Evolutionary conservation across 768 basidiomycete species (phyloP).

Genomic region (Panaeolus papilionaceus): DNA sequence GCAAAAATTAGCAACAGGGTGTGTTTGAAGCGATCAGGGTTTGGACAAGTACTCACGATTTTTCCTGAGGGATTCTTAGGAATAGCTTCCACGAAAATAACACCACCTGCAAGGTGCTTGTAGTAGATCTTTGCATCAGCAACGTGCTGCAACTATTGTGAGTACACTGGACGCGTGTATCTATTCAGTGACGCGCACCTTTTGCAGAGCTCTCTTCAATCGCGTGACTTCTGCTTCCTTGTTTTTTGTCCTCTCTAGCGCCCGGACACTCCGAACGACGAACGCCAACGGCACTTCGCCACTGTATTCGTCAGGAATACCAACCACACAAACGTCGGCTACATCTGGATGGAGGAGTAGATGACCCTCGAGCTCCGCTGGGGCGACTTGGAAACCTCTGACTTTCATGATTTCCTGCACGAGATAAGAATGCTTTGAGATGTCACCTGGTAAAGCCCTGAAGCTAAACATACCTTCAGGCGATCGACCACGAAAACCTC

Average conservation of each 20-base stretch:
- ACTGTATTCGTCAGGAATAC: conserved; percentile 73
- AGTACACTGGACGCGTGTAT: conserved; percentile 7
- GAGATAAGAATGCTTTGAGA: neutral
- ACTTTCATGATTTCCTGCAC: conserved; percentile 75
- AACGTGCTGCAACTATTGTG: conserved; percentile 49
- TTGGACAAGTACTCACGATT: conserved; percentile 44
- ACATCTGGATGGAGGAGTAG: conserved; percentile 67
- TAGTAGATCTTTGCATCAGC: conserved; percentile 63
- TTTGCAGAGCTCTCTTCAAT: conserved; percentile 54
- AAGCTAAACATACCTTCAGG: conserved; percentile 58
- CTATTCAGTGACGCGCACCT: conserved; percentile 48
- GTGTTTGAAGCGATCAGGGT: neutral
- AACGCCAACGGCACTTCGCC: conserved; percentile 80
- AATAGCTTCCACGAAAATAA: conserved; percentile 65
- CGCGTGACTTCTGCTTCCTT: conserved; percentile 39
- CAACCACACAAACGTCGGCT: conserved; percentile 67
- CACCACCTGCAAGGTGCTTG: conserved; percentile 66
- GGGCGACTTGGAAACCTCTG: conserved; percentile 63
- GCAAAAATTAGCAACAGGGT: neutral
- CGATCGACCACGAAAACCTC: conserved; percentile 78
- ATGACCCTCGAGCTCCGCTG: conserved; percentile 72
- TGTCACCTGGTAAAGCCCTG: neutral
- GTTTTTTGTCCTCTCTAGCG: conserved; percentile 41
- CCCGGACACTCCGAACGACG: conserved; percentile 56
- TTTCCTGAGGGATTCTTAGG: conserved; percentile 81